Evolutionary conservation across 805 yeast genomes (phyloP).

Genomic region (Myxozyma mucilagina): DNA sequence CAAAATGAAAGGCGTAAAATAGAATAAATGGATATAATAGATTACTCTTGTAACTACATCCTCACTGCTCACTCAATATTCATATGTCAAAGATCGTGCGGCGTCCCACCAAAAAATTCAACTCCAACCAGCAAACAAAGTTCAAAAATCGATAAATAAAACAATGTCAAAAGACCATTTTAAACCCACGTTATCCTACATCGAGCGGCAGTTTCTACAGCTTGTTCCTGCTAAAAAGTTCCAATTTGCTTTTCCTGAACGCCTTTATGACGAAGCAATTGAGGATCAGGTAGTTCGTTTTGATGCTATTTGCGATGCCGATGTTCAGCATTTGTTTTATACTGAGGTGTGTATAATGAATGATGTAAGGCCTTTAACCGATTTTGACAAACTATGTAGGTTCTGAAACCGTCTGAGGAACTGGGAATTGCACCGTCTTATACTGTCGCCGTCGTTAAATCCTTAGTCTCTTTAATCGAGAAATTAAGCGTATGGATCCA

Average conservation of each 20-base stretch:
- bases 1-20: no score
- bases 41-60: no score
- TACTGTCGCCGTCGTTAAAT: conserved; percentile 4
- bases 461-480: conserved; percentile 2
- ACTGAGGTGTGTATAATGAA: background rate
- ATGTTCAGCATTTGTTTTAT: conserved; percentile 16
- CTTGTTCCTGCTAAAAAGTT: conserved; percentile 18
- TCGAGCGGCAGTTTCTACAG: conserved; percentile 26
- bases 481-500: background rate
- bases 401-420: background rate
- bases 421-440: conserved; percentile 6
- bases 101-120: no score
- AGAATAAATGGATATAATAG: no score
- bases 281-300: background rate
- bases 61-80: no score
- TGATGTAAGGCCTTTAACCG: background rate
- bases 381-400: background rate
- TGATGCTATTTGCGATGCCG: conserved; percentile 8
- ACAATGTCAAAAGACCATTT: background rate
- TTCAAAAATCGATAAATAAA: background rate
- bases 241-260: conserved; percentile 5
- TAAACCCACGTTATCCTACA: background rate
- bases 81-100: no score
- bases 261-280: background rate
- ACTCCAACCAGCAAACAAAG: background rate